phyloP scores from a whole-genome alignment of 441 rosid species.

The Gossypium aridum region DNA sequence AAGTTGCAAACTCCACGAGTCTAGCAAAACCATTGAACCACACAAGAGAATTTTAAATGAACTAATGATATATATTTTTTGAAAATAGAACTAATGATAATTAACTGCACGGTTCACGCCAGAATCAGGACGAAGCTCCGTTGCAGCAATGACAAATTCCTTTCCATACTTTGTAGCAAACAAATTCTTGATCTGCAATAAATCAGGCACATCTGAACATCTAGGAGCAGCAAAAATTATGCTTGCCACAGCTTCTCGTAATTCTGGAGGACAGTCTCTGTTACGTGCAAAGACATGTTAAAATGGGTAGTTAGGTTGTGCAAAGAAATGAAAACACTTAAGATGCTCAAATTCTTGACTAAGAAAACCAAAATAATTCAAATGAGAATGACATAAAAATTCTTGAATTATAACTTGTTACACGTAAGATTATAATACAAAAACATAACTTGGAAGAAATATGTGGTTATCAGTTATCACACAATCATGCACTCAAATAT shows the following conservation, averaged over 20 bases:
- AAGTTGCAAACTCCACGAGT: slow-evolving; percentile 2
- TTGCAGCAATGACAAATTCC: slow-evolving; percentile 60
- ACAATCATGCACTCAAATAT: background rate
- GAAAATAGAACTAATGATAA: slow-evolving; percentile 14
- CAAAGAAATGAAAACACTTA: background rate
- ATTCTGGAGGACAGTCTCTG: slow-evolving; percentile 89
- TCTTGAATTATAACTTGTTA: background rate
- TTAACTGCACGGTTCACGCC: slow-evolving; percentile 90
- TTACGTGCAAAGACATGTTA: slow-evolving; percentile 7
- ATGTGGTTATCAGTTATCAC: background rate
- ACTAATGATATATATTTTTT: slow-evolving; percentile 9
- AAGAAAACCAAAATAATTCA: background rate
- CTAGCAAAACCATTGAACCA: slow-evolving; percentile 3
- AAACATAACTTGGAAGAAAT: background rate
- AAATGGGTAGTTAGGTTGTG: background rate
- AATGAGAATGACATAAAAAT: background rate
- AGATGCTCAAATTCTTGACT: background rate
- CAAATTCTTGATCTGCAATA: slow-evolving; percentile 71
- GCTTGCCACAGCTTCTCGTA: slow-evolving; percentile 87
- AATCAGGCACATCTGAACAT: slow-evolving; percentile 91
- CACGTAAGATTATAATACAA: background rate
- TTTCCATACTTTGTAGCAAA: slow-evolving; percentile 64
- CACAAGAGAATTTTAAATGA: slow-evolving; percentile 1
- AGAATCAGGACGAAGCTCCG: slow-evolving; percentile 90
- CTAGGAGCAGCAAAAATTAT: slow-evolving; percentile 90